Evolutionary conservation across 2,329 filamentous ascomycete species (phyloP).

Genomic region (Pseudogymnoascus sp.): DNA sequence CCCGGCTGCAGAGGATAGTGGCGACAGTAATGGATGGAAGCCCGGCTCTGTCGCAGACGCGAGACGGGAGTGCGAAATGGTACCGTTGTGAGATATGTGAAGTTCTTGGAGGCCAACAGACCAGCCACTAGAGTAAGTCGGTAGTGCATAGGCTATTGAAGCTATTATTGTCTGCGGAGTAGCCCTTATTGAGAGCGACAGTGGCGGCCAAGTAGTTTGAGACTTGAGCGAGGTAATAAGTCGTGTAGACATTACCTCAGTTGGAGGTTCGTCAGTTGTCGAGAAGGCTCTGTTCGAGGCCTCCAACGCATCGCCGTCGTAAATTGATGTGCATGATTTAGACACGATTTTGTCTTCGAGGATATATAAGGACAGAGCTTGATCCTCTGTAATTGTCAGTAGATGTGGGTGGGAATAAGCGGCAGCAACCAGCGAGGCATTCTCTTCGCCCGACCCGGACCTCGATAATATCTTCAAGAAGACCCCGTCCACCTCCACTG

Average conservation of each 20-base stretch:
- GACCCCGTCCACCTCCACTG: slow-evolving; percentile 20
- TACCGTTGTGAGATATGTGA: slow-evolving; percentile 41
- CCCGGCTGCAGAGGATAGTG: background rate
- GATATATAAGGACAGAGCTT: slow-evolving; percentile 67
- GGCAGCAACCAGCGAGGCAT: slow-evolving; percentile 53
- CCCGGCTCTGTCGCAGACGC: slow-evolving; percentile 43
- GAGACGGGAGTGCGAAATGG: slow-evolving; percentile 40
- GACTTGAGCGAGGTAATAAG: slow-evolving; percentile 74
- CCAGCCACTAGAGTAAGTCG: slow-evolving; percentile 71
- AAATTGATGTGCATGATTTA: background rate
- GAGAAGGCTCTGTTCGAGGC: background rate
- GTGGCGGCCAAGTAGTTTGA: slow-evolving; percentile 67
- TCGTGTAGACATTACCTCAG: slow-evolving; percentile 21
- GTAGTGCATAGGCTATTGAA: slow-evolving; percentile 79
- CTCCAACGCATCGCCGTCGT: background rate
- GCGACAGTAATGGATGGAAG: slow-evolving; percentile 33
- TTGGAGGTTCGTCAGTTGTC: slow-evolving; percentile 1
- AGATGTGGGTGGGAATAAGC: slow-evolving; percentile 70
- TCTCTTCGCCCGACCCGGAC: slow-evolving; percentile 21
- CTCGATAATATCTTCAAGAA: slow-evolving; percentile 16
- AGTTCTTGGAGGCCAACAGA: slow-evolving; percentile 89
- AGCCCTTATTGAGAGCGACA: slow-evolving; percentile 75
- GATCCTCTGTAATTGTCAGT: slow-evolving; percentile 67
- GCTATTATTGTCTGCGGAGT: slow-evolving; percentile 60
- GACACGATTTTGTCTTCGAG: slow-evolving; percentile 1